Evolutionary conservation across 768 basidiomycete species (phyloP).

Genomic region (Xanthoconium stramineum): DNA sequence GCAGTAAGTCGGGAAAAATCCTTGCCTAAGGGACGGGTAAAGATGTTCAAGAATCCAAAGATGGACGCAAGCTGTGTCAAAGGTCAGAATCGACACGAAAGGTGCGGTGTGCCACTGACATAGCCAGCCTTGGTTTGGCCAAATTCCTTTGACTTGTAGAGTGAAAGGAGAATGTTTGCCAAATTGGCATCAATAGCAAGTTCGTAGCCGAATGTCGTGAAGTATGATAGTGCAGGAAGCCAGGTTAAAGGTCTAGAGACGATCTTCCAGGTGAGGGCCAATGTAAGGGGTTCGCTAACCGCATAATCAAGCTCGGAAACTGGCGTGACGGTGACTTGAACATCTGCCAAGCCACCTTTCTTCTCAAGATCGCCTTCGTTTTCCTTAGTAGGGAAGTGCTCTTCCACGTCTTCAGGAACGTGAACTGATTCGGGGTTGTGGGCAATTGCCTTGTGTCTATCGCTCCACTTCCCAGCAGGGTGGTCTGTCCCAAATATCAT

Average conservation of each 20-base stretch:
- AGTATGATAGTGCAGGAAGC: constrained; percentile 1
- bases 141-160: neutral
- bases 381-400: constrained; percentile 16
- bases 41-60: constrained; percentile 1
- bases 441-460: constrained; percentile 1
- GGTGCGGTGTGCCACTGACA: neutral
- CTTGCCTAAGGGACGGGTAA: constrained; percentile 2
- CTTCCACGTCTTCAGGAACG: constrained; percentile 12
- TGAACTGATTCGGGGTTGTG: neutral
- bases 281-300: neutral
- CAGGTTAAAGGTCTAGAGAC: neutral
- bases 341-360: constrained; percentile 18
- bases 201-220: constrained; percentile 1
- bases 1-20: neutral
- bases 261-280: neutral
- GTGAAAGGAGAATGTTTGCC: neutral
- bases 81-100: neutral
- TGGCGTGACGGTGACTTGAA: constrained; percentile 10
- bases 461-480: constrained; percentile 6
- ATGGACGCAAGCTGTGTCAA: neutral
- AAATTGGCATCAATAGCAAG: neutral
- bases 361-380: constrained; percentile 26
- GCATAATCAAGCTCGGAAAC: constrained; percentile 4
- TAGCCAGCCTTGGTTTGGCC: constrained; percentile 3
- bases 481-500: constrained; percentile 6